Base-by-base conservation (phyloP, 768 basidiomycete species). In the Chlorophyllum brunneum region DNA sequence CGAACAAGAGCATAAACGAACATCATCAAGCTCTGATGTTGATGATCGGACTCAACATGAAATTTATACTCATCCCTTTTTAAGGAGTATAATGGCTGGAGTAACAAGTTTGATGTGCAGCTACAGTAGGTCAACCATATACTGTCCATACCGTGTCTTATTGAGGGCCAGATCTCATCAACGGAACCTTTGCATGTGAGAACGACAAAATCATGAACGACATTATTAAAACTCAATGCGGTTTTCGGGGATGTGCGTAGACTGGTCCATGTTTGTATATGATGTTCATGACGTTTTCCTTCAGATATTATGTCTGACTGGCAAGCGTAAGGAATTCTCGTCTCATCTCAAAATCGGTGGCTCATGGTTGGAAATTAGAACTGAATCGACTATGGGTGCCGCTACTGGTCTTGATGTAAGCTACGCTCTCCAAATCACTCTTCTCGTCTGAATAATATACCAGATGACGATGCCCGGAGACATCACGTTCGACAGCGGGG, bases 1-100 rank as follows among this genome's bases (percentile, higher is more conserved):
- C 60, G 86, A 88, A 63, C 86, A 88, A 68, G 85, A 88, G 61
- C 77, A 82, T 57, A 71, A 72, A 54, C 75, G 86, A 3, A 81
- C 76, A 0, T 58, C 67, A 48, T 69, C 72, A 46, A 78, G 76
- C 46, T 88, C 86, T 0, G 80, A 89, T 56, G 79, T 93, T 1
- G 86, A 91, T 59, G 91, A 94, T 63, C 70, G 86, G 33, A 92
- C 89, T 0, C 70, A 88, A 59, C 87, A 88, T 60, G 86, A 90
- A 63, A 73, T 89, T 11, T 88, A 88, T 60, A 71, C 80, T 0
- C 82, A 83, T 55, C 85, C 86, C 0, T 88, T 87, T 74, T 58
- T 85, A 65, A 76, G 74, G 51, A 81, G 83, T 58, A 77, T 89
- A 26, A 82, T 85, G 77, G 88, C 88, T 2, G 88, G 88, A 23